A percentile compares a stretch with the other conserved stretches of the same genome.
Conservation (phyloP, 768 basidiomycete species). For the Grammothele lineata region DNA sequence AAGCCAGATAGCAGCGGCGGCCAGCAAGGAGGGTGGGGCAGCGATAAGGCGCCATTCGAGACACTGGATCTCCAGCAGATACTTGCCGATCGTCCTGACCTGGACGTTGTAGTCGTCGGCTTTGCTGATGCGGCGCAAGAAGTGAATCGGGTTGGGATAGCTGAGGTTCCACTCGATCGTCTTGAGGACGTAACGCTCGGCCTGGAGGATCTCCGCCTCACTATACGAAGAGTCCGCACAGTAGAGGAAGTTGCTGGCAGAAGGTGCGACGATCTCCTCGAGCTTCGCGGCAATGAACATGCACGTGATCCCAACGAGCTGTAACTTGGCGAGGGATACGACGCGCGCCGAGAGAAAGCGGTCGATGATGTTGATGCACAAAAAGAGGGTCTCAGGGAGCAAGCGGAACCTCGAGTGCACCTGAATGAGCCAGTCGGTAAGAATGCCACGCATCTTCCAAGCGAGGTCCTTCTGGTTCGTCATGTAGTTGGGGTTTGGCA, state of each 20-base stretch:
- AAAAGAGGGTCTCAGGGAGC: slow-evolving; percentile 87
- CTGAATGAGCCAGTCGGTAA: slow-evolving; percentile 93
- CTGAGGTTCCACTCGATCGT: slow-evolving; percentile 83
- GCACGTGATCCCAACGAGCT: slow-evolving; percentile 83
- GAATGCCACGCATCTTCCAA: slow-evolving; percentile 86
- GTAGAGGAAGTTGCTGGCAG: slow-evolving; percentile 72
- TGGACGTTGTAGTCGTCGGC: slow-evolving; percentile 89
- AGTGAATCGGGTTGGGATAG: slow-evolving; percentile 87
- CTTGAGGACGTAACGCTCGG: slow-evolving; percentile 84
- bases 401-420: slow-evolving; percentile 85
- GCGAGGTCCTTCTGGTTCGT: slow-evolving; percentile 73
- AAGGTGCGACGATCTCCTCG: slow-evolving; percentile 89
- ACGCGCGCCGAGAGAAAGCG: slow-evolving; percentile 58
- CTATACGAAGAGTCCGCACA: slow-evolving; percentile 77
- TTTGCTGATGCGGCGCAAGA: slow-evolving; percentile 85
- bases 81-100: slow-evolving; percentile 85
- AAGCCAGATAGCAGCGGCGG: slow-evolving; percentile 85
- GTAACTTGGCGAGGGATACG: slow-evolving; percentile 57
- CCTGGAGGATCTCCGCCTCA: slow-evolving; percentile 78
- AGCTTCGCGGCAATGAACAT: slow-evolving; percentile 89
- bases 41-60: slow-evolving; percentile 78
- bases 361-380: slow-evolving; percentile 79
- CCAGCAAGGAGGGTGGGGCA: slow-evolving; percentile 71
- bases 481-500: slow-evolving; percentile 88
- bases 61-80: slow-evolving; percentile 80